Base-by-base conservation (phyloP, 208 protist genomes). In the Trypanosoma mega region DNA sequence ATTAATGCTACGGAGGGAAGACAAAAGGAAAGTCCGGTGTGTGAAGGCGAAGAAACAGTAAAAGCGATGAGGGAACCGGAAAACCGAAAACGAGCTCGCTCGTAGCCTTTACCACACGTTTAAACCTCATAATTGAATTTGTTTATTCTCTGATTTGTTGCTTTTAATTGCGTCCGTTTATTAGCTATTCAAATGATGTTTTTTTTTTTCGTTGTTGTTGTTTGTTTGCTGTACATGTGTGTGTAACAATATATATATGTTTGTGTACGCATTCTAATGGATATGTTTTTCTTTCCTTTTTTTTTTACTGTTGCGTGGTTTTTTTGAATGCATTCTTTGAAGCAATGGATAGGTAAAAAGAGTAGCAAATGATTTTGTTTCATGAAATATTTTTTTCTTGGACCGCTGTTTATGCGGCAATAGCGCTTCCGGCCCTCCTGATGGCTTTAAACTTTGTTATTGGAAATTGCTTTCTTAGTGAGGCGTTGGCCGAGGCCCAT, bases 401-500 rank as follows among this genome's bases (percentile, higher is more conserved):
- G 76, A 64, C 55, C 9, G 76, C 74, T 8, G 79, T 90, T 5
- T 87, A 90, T 59, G 39, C 39, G 8, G 63, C 67, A 12, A 18
- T 90, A 23, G 53, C 69, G n/a, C 57, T 80, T 8, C 80, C 80
- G 18, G 79, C 72, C 8, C 12, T 81, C 21, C 46, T 82, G 2
- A 78, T 90, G 77, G 53, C 74, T 37, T 36, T 58, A 18, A 87
- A 87, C 47, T 90, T 87, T 67, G 68, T 87, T 16, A 66, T 85
- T 66, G 83, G 83, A 18, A 76, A 72, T 16, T 90, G 79, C 33
- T 80, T 85, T 46, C 39, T 90, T 2, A 78, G 72, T 21, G 79
- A 84, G 45, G 63, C 72, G 24, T 47, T 90, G 33, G 64, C 48
- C 2, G 41, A 53, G 1, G 31, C 41, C 5, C 83, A 80, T 58